Percentiles rank a stretch among this genome's conserved stretches.
Evolutionary conservation across 176 grass and related monocot species (phyloP).

Genomic region (Musa troglodytarum): DNA sequence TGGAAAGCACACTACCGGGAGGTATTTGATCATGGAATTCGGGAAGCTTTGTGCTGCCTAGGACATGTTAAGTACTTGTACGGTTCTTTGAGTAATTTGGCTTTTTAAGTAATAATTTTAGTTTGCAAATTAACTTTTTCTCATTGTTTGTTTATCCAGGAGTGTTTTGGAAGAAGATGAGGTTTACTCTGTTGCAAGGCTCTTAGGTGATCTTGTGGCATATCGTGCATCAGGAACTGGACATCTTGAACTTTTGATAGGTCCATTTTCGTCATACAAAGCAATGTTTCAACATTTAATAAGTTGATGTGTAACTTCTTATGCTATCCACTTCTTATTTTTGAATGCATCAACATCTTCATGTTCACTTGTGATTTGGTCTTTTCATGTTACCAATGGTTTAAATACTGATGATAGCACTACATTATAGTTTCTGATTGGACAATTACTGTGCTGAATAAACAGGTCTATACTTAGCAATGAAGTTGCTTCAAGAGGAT

Average conservation of each 20-base stretch:
- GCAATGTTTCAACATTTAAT: not conserved
- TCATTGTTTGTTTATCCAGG: constrained; percentile 42
- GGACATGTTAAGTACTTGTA: constrained; percentile 93
- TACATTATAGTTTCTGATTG: not conserved
- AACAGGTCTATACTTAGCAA: not conserved
- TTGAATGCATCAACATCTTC: not conserved
- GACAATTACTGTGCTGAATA: not conserved
- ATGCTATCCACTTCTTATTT: not conserved
- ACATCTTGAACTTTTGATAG: constrained; percentile 92
- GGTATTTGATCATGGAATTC: constrained; percentile 94
- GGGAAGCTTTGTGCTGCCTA: constrained; percentile 95
- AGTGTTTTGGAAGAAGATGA: constrained; percentile 92
- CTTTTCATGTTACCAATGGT: not conserved
- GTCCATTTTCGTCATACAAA: constrained; percentile 25
- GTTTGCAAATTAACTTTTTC: constrained; percentile 9
- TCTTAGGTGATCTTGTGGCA: constrained; percentile 91
- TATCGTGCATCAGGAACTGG: constrained; percentile 99
- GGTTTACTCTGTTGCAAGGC: constrained; percentile 90
- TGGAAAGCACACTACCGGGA: constrained; percentile 99
- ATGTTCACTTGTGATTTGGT: not conserved
- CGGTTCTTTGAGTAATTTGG: constrained; percentile 24
- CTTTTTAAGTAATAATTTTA: constrained; percentile 16
- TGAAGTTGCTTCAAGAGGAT: too few species aligned
- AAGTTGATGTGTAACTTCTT: not conserved
- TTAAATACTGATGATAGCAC: not conserved